Percentiles rank a stretch among this genome's conserved stretches.
Conservation (phyloP, 2,329 filamentous ascomycete genomes). For the Pestalotiopsis fici region DNA sequence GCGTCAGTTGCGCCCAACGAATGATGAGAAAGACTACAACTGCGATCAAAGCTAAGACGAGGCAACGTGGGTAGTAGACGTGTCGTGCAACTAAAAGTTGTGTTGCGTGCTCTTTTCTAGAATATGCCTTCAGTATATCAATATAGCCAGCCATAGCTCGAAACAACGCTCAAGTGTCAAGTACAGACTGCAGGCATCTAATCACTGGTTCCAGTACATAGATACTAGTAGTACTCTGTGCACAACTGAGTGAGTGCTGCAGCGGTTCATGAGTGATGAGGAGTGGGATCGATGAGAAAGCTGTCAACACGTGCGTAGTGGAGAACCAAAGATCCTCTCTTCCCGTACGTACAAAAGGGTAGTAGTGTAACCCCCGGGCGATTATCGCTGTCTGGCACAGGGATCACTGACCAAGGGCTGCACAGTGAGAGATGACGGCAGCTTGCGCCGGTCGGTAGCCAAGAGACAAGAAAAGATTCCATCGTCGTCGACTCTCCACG, state of each 20-base stretch:
- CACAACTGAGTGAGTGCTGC: not conserved
- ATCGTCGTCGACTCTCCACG: not conserved
- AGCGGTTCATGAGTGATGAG: not conserved
- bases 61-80: too few relatives aligned
- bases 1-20: too few relatives aligned
- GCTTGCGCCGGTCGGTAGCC: not conserved
- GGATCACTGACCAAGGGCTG: not conserved
- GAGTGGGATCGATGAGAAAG: too few relatives aligned
- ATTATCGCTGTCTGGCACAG: not conserved
- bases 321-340: constrained; percentile 1
- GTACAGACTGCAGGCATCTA: not conserved
- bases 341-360: not conserved
- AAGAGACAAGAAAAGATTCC: not conserved
- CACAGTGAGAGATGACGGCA: not conserved
- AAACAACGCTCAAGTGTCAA: not conserved
- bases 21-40: too few relatives aligned
- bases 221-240: too few relatives aligned
- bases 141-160: not conserved
- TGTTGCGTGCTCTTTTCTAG: too few relatives aligned
- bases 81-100: too few relatives aligned
- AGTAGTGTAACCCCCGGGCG: not conserved
- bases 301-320: constrained; percentile 8
- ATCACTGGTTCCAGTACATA: too few relatives aligned
- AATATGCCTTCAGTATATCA: too few relatives aligned
- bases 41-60: too few relatives aligned